Conservation (phyloP, 768 basidiomycete species). For the Mycena haematopus region DNA sequence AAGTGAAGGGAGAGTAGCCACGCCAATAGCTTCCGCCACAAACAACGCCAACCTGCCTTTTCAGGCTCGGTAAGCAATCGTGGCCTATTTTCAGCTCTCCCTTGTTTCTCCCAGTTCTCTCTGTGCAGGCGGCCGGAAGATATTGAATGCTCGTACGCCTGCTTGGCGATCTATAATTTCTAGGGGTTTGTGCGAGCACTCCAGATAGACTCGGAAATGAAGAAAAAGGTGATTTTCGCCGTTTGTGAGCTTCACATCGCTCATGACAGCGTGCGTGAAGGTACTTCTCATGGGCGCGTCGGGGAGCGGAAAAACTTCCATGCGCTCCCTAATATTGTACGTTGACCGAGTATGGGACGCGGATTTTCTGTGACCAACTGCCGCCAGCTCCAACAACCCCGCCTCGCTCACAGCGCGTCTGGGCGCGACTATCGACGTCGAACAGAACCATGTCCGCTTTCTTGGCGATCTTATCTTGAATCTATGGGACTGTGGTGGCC, state of each 20-base stretch:
- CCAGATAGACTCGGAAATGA: conserved; percentile 44
- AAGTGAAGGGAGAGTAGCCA: background rate
- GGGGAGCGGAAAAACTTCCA: conserved; percentile 94
- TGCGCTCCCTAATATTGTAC: conserved; percentile 99
- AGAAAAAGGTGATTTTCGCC: conserved; percentile 59
- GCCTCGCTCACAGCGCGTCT: conserved; percentile 90
- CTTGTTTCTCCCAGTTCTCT: too few relatives aligned
- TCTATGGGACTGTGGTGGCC: conserved; percentile 98
- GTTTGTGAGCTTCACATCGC: background rate
- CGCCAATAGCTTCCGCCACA: background rate
- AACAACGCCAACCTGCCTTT: background rate
- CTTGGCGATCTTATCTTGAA: conserved; percentile 95
- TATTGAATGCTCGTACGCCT: background rate
- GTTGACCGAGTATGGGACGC: conserved; percentile 37
- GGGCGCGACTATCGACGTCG: conserved; percentile 97
- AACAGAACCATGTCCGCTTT: conserved; percentile 97
- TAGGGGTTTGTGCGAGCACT: background rate
- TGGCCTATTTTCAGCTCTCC: too few relatives aligned
- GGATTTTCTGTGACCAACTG: conserved; percentile 10
- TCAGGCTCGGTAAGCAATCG: too few relatives aligned
- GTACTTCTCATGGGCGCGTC: conserved; percentile 98
- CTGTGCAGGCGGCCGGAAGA: background rate
- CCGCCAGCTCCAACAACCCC: conserved; percentile 87
- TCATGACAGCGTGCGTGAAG: conserved; percentile 46
- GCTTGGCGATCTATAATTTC: background rate